Base-by-base conservation (phyloP, 148 eudicot genomes). In the Rhododendron vialii region DNA sequence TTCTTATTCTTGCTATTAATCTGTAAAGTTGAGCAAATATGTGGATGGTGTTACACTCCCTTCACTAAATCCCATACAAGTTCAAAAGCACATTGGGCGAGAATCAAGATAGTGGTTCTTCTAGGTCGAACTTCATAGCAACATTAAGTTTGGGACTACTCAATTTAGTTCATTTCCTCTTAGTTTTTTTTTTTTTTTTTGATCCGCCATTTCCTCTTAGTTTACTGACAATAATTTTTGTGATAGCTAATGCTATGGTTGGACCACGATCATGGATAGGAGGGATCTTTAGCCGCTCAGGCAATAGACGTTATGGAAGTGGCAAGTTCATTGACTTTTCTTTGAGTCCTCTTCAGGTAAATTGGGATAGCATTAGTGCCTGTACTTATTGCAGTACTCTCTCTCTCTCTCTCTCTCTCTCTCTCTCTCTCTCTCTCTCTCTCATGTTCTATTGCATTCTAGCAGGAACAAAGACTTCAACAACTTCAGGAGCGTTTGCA, bases 211-310 rank as follows among this genome's bases (percentile, higher is more conserved):
- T n/a, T 67, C 59, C 63, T 91, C 15, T 15, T 45, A 43, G 48
- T 74, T 65, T 15, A 89, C 84, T 78, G 45, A 86, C 89, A 81
- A 76, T 18, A 51, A 24, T 77, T 87, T 38, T 90, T 89, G 87
- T 86, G 94, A 73, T 89, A 97, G 99, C 92, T 91, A 93, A 86
- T 93, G 98, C 98, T 92, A 95, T 97, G 98, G 95, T 95, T 92
- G 99, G 96, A 90, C 86, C 98, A 86, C 93, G 95, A 89, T 86
- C 99, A 91, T 97, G 98, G 98, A 88, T 97, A 87, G 94, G 94
- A 82, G 98, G 95, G 90, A 88, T 97, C 82, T 92, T 97, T 65
- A 90, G 84, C 90, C 94, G 96, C 83, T 67, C 94, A 63, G 92
- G 91, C 89, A 88, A 91, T 89, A 95, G 82, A 88, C 94, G 93